Base-by-base conservation (phyloP, 2,329 filamentous ascomycete genomes). In the Penicillium sp. region DNA sequence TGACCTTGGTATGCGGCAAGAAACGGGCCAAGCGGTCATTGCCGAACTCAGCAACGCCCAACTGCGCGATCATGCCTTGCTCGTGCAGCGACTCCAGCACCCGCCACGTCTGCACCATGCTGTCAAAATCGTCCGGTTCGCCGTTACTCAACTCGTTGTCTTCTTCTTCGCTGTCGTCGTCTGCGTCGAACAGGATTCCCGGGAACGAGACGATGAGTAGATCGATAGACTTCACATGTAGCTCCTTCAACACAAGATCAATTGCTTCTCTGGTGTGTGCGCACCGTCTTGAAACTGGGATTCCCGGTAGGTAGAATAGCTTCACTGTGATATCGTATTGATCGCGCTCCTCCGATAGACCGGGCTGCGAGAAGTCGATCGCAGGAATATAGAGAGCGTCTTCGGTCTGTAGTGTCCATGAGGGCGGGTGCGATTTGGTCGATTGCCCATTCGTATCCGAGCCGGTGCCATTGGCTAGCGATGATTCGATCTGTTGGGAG, bases 281-380 rank as follows among this genome's bases (percentile, higher is more conserved):
- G 61, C 83, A 83, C 56, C 93, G 84, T 60, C 85, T 76, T 16
- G 81, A 79, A 1, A 84, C 76, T 9, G 86, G 80, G 49, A 90
- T 83, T 16, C 83, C 84, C 3, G 91, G 88, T 27, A 97, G 81
- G 74, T 94, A 95, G 79, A 99, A 99, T 19, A 99, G 77, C 76
- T 99, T 99, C 57, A 94, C 87, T 0, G 93, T 97, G 67, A 97
- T 91, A 69, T 97, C 91, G 77, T 99, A 99, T 63, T 91, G 86
- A 55, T 83, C 80, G 26, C 88, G 80, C 63, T 96, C 91, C 69
- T 99, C 94, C 30, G 84, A 80, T 42, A 99, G 78, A 0, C 88
- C 88, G 4, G 84, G 84, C 29, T 82, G 76, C 11, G 83, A 78
- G 79, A 88, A 89, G 71, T 91, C 84, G 69, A 93, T 84, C 38